phyloP scores from a whole-genome alignment of 805 yeast genomes.

The Millerago galiae region DNA sequence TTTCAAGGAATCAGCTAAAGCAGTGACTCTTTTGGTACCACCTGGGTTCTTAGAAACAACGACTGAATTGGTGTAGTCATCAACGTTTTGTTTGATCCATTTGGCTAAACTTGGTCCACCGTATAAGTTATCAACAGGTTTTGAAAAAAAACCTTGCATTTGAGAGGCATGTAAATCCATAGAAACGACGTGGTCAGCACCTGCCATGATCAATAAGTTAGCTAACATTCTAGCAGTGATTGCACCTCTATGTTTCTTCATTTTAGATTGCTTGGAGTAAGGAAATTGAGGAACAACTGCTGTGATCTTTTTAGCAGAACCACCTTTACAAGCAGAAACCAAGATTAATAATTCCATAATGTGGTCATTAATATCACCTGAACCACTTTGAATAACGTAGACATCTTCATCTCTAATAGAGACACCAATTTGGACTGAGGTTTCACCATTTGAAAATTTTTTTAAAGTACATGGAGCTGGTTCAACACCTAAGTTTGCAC shows the following conservation, averaged over 20 bases:
- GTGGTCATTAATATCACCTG: constrained; percentile 83
- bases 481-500: constrained; percentile 85
- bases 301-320: constrained; percentile 93
- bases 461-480: constrained; percentile 89
- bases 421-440: constrained; percentile 90
- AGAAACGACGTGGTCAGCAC: constrained; percentile 97
- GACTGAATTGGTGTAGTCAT: constrained; percentile 81
- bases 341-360: constrained; percentile 93
- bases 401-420: constrained; percentile 97
- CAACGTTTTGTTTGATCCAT: constrained; percentile 90
- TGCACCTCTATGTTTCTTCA: constrained; percentile 99
- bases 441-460: constrained; percentile 96
- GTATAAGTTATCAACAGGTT: constrained; percentile 93
- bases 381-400: constrained; percentile 85
- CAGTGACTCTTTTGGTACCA: constrained; percentile 96
- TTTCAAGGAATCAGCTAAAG: constrained; percentile 93
- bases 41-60: constrained; percentile 99
- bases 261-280: constrained; percentile 92
- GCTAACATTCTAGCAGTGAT: constrained; percentile 98
- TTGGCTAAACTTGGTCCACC: constrained; percentile 95
- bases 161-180: constrained; percentile 96
- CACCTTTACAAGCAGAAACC: constrained; percentile 94
- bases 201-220: constrained; percentile 91
- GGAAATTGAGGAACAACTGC: constrained; percentile 98
- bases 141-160: constrained; percentile 98